Percentiles rank a stretch among this genome's conserved stretches.
Evolutionary conservation across 345 rosid genomes (phyloP).

Genomic region (Combretum micranthum): DNA sequence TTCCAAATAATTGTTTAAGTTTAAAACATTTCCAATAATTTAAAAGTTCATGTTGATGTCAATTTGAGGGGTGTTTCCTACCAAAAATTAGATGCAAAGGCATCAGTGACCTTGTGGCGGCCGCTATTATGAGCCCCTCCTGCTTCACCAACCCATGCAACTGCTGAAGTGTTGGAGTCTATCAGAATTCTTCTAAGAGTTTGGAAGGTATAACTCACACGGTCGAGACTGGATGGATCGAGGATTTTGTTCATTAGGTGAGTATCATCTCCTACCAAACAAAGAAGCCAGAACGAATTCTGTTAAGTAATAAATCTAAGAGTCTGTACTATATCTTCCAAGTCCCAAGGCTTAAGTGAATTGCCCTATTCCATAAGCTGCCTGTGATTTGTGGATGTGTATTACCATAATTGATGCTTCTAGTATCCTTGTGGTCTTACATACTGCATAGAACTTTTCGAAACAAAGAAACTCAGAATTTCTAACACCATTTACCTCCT

Average conservation of each 20-base stretch:
- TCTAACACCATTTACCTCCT: constrained; percentile 17
- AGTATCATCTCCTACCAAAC: constrained; percentile 28
- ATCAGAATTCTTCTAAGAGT: constrained; percentile 28
- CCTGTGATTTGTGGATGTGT: no score
- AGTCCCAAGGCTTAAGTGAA: no score
- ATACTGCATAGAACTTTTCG: background rate
- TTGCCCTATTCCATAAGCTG: no score
- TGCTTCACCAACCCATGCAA: constrained; percentile 63
- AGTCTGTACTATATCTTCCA: no score
- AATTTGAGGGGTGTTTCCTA: background rate
- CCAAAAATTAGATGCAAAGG: constrained; percentile 58
- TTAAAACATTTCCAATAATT: background rate
- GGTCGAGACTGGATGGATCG: constrained; percentile 33
- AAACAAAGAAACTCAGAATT: background rate
- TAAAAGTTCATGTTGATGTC: background rate
- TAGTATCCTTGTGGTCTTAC: background rate
- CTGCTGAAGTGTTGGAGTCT: constrained; percentile 27
- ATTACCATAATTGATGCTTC: background rate
- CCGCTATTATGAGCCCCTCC: constrained; percentile 57
- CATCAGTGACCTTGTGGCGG: constrained; percentile 36
- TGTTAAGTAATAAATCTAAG: background rate
- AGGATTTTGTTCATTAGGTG: constrained; percentile 39
- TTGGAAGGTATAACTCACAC: constrained; percentile 17
- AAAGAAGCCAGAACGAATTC: background rate
- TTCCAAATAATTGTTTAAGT: no score